Conservation (phyloP, 371 early-diverging fungal genomes). For the Rozella allomycis region DNA sequence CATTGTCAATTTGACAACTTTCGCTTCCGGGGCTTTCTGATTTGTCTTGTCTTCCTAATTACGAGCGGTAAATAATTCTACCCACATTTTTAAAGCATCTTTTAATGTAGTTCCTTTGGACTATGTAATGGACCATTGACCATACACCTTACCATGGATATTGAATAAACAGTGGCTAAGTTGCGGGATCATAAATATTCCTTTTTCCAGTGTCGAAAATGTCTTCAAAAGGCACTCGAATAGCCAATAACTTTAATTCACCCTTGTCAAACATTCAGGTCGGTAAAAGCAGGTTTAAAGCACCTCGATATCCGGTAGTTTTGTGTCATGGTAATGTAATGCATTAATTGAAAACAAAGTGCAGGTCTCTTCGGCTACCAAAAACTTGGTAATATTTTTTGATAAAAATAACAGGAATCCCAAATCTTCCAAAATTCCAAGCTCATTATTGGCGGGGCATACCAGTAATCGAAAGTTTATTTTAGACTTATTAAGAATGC, state of each 20-base stretch:
- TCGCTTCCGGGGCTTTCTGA: slow-evolving; percentile 13
- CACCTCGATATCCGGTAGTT: slow-evolving; percentile 57
- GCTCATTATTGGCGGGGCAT: slow-evolving; percentile 78
- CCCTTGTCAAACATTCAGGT: no score
- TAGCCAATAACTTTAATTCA: no score
- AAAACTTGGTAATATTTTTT: slow-evolving; percentile 13
- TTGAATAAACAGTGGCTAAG: no score
- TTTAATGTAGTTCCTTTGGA: slow-evolving; percentile 23
- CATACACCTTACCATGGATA: no score
- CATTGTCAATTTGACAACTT: slow-evolving; percentile 16
- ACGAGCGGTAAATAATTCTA: slow-evolving; percentile 1
- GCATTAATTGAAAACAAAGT: neutral
- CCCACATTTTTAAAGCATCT: slow-evolving; percentile 28
- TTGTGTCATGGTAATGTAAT: slow-evolving; percentile 51
- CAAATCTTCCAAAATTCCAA: slow-evolving; percentile 45
- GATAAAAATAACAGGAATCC: slow-evolving; percentile 23
- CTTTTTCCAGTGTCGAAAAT: no score
- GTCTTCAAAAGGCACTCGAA: no score
- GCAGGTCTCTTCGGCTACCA: slow-evolving; percentile 68
- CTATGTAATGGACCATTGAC: slow-evolving; percentile 3
- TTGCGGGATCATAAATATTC: no score
- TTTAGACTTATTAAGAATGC: slow-evolving; percentile 54
- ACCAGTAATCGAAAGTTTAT: no score
- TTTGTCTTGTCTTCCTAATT: slow-evolving; percentile 19
- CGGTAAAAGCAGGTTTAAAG: no score